Evolutionary conservation across 2,329 filamentous ascomycete species (phyloP).

Genomic region (Diaporthe citriasiana): DNA sequence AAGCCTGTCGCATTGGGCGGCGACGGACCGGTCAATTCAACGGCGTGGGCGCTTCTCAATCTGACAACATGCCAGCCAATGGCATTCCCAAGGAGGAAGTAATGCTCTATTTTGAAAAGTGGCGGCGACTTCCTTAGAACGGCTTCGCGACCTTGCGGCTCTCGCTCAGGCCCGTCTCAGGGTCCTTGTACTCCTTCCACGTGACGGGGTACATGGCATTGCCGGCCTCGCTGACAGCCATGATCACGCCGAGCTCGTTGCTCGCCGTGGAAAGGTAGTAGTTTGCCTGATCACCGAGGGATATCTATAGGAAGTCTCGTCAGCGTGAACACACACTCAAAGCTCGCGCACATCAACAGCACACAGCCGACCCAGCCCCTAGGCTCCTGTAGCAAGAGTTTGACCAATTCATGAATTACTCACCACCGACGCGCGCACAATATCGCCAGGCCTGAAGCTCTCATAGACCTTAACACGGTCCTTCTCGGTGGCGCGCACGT

Average conservation of each 20-base stretch:
- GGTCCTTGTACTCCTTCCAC: constrained; percentile 95
- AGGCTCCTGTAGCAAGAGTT: background rate
- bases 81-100: background rate
- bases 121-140: constrained; percentile 68
- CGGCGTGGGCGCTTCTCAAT: too few species aligned
- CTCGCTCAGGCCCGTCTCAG: constrained; percentile 82
- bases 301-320: constrained; percentile 69
- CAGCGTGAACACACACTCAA: background rate
- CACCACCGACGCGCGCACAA: constrained; percentile 88
- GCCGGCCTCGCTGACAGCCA: constrained; percentile 89
- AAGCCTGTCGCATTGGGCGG: background rate
- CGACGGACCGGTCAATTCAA: background rate
- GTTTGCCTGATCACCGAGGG: constrained; percentile 91
- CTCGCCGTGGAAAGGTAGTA: constrained; percentile 95
- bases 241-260: constrained; percentile 93
- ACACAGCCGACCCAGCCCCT: too few species aligned
- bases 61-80: background rate
- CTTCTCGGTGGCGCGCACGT: constrained; percentile 95
- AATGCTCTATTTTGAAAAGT: background rate
- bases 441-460: constrained; percentile 91
- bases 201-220: constrained; percentile 93
- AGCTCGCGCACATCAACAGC: background rate
- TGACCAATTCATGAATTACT: constrained; percentile 48
- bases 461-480: constrained; percentile 93
- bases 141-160: constrained; percentile 94